Base-by-base conservation (phyloP, 139 green algal genomes). In the Chlamydomonas sp. region DNA sequence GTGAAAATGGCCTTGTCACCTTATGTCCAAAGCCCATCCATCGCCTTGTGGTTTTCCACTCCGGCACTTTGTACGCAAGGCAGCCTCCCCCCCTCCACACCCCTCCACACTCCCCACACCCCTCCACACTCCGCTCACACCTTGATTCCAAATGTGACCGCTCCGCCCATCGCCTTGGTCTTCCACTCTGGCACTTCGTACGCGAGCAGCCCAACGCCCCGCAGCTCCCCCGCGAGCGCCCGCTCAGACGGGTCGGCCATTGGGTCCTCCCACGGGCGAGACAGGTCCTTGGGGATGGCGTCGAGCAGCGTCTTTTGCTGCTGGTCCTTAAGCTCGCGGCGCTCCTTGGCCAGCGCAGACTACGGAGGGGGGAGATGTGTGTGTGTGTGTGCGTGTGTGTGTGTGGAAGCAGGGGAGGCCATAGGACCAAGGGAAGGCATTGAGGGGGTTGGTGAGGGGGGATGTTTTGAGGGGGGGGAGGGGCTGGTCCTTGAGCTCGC, bases 181-280 rank as follows among this genome's bases (percentile, higher is more conserved):
- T 96, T 96, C 90, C 90, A 96, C 79, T 96, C 90, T 0, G 90
- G 90, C 69, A 86, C 62, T 61, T 93, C 87, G 48, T 79, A 79
- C 20, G 71, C 60, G 29, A 68, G 69, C 65, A 80, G 39, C 1
- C 89, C 91, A 26, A 93, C 81, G 49, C 90, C 90, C 0, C 90
- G 73, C 68, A 96, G 81, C 80, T 97, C 92, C 69, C 73, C 36
- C 20, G 90, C 91, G 67, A 97, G 78, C 5, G 90, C 84, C 6
- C 88, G 73, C 74, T 79, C 78, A 61, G 75, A 79, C 5, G 82
- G 63, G 58, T 96, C 90, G 33, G 93, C 88, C 89, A 99, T 94
- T 63, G 78, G 90, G 87, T 86, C 97, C 93, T 98, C 91, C 94
- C 94, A 99, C 4, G 94, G 93, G 36, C 90, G 76, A 5, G 74